A percentile compares a stretch with the other conserved stretches of the same genome.
These are phyloP conservation scores for Casuarina equisetifolia DNA, from an alignment of 306 rosid genomes.

Conservation along the genomic window DNA sequence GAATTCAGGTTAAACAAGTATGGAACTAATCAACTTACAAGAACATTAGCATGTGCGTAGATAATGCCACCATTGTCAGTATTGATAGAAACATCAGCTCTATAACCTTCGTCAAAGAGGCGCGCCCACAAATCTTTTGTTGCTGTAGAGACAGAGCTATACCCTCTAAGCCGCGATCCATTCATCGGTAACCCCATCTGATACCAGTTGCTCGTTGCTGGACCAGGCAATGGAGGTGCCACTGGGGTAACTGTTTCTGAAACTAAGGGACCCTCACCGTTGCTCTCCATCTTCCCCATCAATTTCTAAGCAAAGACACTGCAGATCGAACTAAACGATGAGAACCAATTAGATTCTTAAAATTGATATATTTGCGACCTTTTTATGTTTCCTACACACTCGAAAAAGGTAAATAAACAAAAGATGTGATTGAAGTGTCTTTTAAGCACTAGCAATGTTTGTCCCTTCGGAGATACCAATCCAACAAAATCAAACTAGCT, in stretches of 20 bases:
- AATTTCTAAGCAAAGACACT: constrained; percentile 29
- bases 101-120: constrained; percentile 65
- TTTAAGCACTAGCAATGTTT: background rate
- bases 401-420: background rate
- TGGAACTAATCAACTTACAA: constrained; percentile 59
- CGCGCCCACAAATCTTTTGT: constrained; percentile 65
- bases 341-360: background rate
- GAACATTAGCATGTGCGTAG: constrained; percentile 72
- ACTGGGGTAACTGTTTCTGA: constrained; percentile 33
- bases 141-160: constrained; percentile 42
- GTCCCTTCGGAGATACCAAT: background rate
- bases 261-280: constrained; percentile 7
- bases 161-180: constrained; percentile 33
- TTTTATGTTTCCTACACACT: background rate
- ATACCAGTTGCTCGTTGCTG: constrained; percentile 23
- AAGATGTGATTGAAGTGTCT: background rate
- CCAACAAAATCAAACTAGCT: background rate
- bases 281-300: constrained; percentile 37
- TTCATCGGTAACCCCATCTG: constrained; percentile 21
- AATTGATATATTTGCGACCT: background rate
- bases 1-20: constrained; percentile 6
- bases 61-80: constrained; percentile 64
- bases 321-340: constrained; percentile 26
- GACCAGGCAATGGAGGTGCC: constrained; percentile 58
- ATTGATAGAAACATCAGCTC: constrained; percentile 71